Evolutionary conservation across 768 basidiomycete species (phyloP).

Genomic region (Xerocomus brunneocitrinus): DNA sequence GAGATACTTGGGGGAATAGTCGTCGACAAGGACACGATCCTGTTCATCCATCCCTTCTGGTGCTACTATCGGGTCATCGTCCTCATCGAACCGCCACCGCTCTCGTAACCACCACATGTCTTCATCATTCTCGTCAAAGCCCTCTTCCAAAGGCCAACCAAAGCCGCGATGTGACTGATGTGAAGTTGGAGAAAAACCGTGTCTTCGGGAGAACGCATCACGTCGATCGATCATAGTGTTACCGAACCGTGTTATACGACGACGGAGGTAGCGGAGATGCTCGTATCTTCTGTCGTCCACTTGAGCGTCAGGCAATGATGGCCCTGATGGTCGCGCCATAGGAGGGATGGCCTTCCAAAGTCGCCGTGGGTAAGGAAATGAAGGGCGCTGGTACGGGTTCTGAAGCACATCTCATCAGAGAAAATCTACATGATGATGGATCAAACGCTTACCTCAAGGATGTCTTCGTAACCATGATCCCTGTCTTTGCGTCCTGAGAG

Average conservation of each 20-base stretch:
- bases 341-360: slow-evolving; percentile 62
- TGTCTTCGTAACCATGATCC: slow-evolving; percentile 84
- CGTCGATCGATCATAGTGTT: slow-evolving; percentile 73
- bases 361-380: slow-evolving; percentile 53
- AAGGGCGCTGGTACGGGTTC: slow-evolving; percentile 68
- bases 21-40: slow-evolving; percentile 65
- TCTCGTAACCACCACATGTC: slow-evolving; percentile 46
- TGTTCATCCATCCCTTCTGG: slow-evolving; percentile 64
- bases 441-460: slow-evolving; percentile 59
- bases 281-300: slow-evolving; percentile 15
- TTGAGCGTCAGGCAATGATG: slow-evolving; percentile 22
- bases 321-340: slow-evolving; percentile 30
- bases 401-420: slow-evolving; percentile 27
- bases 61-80: slow-evolving; percentile 53
- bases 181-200: slow-evolving; percentile 16
- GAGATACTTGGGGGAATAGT: slow-evolving; percentile 59
- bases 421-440: not conserved
- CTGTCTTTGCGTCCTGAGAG: slow-evolving; percentile 61
- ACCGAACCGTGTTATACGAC: slow-evolving; percentile 81
- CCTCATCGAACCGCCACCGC: slow-evolving; percentile 66
- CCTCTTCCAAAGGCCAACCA: slow-evolving; percentile 26
- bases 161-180: slow-evolving; percentile 11
- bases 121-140: slow-evolving; percentile 29
- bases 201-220: slow-evolving; percentile 26
- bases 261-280: slow-evolving; percentile 44